Base-by-base conservation (phyloP, 768 basidiomycete genomes). In the Leccinum variicolor region DNA sequence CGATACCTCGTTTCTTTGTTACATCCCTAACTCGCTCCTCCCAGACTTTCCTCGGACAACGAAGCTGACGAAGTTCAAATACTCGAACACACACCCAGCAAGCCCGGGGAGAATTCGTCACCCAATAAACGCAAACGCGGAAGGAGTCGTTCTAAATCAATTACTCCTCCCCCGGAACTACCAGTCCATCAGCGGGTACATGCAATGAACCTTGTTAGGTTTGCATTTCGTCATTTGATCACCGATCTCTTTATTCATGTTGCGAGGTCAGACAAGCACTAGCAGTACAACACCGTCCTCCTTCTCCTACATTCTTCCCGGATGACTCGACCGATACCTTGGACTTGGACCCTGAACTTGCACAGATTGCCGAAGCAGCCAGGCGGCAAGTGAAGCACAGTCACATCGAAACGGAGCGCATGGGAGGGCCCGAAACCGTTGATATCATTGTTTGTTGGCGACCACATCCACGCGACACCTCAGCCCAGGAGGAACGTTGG, bases 101-200 rank as follows among this genome's bases (percentile, higher is more conserved):
- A 50, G 4, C 39, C 64, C 14, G 21, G 33, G 13, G 55, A 43
- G 21, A 57, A 53, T 8, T 8, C 54, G 17, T 64, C 67, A 2
- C 75, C 76, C 54, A 73, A 73, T 28, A 81, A 79, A 59, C 77
- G 80, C 57, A 74, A 78, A 55, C 73, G 78, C 39, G 64, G 74
- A 41, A 79, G 84, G 47, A 85, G 83, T 67, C 84, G 84, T 39
- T 90, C 88, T 29, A 74, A 77, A 23, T 92, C 90, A 4, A 80
- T 92, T 39, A 92, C 90, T 0, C 90, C 90, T 2, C 90, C 90
- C 5, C 90, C 90, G 0, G 76, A 75, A 34, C 69, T 91, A 14
- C 74, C 86, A 3, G 66, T 71, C 10, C 74, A 82, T 29, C 79
- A 84, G 55, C 74, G 86, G 1, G 77, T 82, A 62, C 77, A 77